Evolutionary conservation across 2,329 filamentous ascomycete species (phyloP), one percentile per base, ranked within the genome.

Genomic region (Penicillium sp.): DNA sequence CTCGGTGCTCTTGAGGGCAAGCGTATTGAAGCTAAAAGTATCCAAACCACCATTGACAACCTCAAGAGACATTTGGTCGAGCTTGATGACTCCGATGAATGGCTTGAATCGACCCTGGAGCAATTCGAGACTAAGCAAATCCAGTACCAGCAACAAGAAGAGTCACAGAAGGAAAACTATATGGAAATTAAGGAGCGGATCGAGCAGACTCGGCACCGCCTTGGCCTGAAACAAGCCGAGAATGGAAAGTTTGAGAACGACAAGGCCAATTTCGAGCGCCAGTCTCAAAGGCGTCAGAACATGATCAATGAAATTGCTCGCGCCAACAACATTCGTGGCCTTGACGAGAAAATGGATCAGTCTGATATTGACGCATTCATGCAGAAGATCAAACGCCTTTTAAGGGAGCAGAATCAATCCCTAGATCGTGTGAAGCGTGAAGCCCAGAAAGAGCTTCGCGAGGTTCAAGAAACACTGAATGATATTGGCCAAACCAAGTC

Each of bases 201-300:
- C 2, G 75, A 82, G 53, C 66, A 73, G 4, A 73, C 70, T 45
- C 80, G 82, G 3, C 69, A 68, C 44, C 68, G 71, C 43, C 50
- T 77, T 37, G 75, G 74, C 26, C 50, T 69, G 22, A 74, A 75
- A 48, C 74, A 76, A 53, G 78, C 73, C 26, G 74, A 80, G 58
- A 71, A 73, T 70, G 93, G 93, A 41, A 90, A 88, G 62, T 86
- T 88, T 63, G 85, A 94, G 72, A 93, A 92, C 2, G 88, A 96
- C 69, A 91, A 93, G 75, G 88, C 90, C 59, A 90, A 88, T 65
- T 90, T 94, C 69, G 90, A 97, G 69, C 84, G 88, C 4, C 89
- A 97, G 61, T 71, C 96, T 4, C 79, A 84, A 63, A 79, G 83
- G 42, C 88, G 93, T 37, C 82, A 88, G 66, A 80, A 83, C 10